phyloP scores from a whole-genome alignment of 148 eudicot species.

The Simmondsia chinensis region DNA sequence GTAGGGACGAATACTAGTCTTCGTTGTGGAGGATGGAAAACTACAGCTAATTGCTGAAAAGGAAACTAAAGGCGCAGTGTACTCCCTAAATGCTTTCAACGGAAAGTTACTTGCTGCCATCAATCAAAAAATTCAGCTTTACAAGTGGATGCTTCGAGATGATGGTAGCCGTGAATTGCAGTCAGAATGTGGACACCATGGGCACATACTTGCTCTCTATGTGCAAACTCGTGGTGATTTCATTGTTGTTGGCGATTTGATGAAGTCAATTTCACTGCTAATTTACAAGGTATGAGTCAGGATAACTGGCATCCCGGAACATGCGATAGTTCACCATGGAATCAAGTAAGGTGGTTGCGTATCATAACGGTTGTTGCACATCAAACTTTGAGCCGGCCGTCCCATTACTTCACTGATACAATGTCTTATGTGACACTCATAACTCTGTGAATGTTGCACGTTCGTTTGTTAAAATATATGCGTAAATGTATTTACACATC shows the following conservation, averaged over 20 bases:
- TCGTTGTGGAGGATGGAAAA: constrained; percentile 85
- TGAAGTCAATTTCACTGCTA: constrained; percentile 89
- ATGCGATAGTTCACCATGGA: no score
- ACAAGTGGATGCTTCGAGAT: constrained; percentile 95
- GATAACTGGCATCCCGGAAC: no score
- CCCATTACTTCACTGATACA: no score
- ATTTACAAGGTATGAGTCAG: constrained; percentile 97
- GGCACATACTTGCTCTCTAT: constrained; percentile 92
- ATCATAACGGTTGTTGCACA: no score
- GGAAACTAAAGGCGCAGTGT: constrained; percentile 96
- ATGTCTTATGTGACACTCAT: no score
- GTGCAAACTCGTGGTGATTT: constrained; percentile 98
- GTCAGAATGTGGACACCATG: constrained; percentile 97
- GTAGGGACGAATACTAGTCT: constrained; percentile 82
- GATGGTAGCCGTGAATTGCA: constrained; percentile 89
- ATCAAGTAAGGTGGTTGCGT: not conserved
- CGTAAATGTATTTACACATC: no score
- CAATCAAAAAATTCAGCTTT: constrained; percentile 93
- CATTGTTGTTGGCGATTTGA: constrained; percentile 92
- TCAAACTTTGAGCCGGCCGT: no score
- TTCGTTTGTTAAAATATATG: no score
- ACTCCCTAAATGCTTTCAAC: constrained; percentile 81
- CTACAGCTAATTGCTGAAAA: constrained; percentile 86
- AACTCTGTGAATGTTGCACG: no score
- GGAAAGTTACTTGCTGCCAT: constrained; percentile 95